Evolutionary conservation across 2,329 filamentous ascomycete species (phyloP).

Genomic region (Mycosphaerella arachidis): DNA sequence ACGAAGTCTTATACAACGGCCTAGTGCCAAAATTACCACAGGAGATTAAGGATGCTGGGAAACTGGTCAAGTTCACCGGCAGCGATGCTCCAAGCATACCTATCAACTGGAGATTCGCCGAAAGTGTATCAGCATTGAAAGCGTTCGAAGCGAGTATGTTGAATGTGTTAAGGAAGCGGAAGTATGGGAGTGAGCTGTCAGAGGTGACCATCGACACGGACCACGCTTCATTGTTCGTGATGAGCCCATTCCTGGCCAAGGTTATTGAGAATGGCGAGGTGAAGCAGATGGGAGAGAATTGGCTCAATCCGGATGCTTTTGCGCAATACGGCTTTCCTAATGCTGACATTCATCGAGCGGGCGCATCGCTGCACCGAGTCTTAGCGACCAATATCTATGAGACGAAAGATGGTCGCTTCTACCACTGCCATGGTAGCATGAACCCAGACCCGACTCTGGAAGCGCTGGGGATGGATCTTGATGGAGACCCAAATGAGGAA

Average conservation of each 20-base stretch:
- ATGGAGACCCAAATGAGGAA: conserved; percentile 30
- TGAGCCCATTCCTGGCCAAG: conserved; percentile 19
- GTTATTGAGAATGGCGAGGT: conserved; percentile 5
- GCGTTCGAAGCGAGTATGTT: conserved; percentile 20
- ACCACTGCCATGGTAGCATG: conserved; percentile 47
- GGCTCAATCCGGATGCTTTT: not conserved
- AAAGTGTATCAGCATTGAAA: conserved; percentile 42
- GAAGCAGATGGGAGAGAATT: not conserved
- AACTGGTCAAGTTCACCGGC: conserved; percentile 42
- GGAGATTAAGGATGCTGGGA: conserved; percentile 35
- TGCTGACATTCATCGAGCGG: conserved; percentile 13
- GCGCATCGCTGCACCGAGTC: conserved; percentile 7
- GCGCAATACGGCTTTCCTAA: conserved; percentile 14
- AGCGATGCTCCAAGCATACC: conserved; percentile 44
- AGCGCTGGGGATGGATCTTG: conserved; percentile 31
- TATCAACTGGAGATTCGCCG: conserved; percentile 55
- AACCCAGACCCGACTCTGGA: conserved; percentile 43
- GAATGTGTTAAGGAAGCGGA: conserved; percentile 16
- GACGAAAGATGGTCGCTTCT: conserved; percentile 44
- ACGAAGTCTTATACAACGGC: conserved; percentile 44
- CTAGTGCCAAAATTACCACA: conserved; percentile 38
- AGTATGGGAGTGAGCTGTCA: conserved; percentile 15
- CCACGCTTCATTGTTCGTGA: conserved; percentile 23
- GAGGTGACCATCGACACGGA: conserved; percentile 19
- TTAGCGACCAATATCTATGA: conserved; percentile 46